Evolutionary conservation across 164 flowering plant species (phyloP).

Genomic region (Stephania cephalantha): DNA sequence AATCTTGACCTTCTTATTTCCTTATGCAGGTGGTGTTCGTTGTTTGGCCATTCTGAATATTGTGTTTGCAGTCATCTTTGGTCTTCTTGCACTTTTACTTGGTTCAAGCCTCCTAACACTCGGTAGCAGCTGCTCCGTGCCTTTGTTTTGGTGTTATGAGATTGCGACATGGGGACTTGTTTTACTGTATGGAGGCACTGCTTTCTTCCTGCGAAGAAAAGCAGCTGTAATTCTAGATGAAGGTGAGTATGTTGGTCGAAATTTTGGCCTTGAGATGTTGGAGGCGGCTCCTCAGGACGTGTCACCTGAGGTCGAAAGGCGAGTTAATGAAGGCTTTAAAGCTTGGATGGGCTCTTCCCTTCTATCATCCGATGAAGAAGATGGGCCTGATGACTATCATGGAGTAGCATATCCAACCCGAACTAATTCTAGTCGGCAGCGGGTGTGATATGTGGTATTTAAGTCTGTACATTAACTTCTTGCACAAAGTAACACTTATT

Average conservation of each 20-base stretch:
- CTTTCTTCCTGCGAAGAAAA: constrained; percentile 67
- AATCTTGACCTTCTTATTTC: background rate
- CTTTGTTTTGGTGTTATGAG: constrained; percentile 96
- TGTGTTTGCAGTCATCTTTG: constrained; percentile 65
- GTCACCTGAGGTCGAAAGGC: constrained; percentile 81
- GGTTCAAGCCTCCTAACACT: constrained; percentile 80
- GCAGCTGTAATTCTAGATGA: constrained; percentile 76
- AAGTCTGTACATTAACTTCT: background rate
- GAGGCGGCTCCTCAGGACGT: constrained; percentile 53
- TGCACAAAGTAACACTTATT: background rate
- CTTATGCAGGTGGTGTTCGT: constrained; percentile 72
- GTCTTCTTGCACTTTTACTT: constrained; percentile 75
- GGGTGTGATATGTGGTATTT: constrained; percentile 20
- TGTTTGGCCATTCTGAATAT: constrained; percentile 75
- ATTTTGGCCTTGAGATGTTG: constrained; percentile 77
- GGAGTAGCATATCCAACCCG: constrained; percentile 33
- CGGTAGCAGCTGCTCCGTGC: constrained; percentile 73
- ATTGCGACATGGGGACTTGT: constrained; percentile 76
- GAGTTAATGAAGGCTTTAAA: constrained; percentile 79
- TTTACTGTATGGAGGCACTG: constrained; percentile 65
- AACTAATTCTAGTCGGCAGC: constrained; percentile 34
- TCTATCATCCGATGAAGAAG: constrained; percentile 88
- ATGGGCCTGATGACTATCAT: constrained; percentile 50
- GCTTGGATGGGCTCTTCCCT: constrained; percentile 96
- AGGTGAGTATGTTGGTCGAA: constrained; percentile 44